Evolutionary conservation across 2,329 filamentous ascomycete species (phyloP).

Genomic region (Calonectria fujianensis): DNA sequence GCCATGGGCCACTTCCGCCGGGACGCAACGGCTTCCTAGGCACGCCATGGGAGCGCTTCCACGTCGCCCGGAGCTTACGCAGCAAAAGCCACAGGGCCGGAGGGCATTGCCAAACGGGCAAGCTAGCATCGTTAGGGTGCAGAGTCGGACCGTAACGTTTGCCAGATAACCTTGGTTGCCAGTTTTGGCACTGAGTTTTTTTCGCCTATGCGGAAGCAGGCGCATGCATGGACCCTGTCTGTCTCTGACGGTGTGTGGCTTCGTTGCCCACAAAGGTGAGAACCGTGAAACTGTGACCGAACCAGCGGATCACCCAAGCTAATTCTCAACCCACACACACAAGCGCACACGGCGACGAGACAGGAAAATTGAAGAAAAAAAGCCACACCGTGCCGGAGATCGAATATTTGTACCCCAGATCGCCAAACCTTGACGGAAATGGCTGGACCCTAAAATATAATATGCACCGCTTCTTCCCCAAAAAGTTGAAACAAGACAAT

Average conservation of each 20-base stretch:
- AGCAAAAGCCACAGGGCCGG: not conserved
- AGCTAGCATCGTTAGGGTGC: not conserved
- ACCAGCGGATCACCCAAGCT: not conserved
- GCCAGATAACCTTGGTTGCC: not conserved
- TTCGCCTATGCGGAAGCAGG: not conserved
- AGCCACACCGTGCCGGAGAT: not conserved
- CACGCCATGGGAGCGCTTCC: not conserved
- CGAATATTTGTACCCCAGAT: not conserved
- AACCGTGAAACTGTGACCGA: not conserved
- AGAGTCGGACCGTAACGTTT: not conserved
- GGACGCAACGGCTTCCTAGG: not conserved
- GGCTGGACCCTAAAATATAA: not conserved
- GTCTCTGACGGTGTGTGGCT: not conserved
- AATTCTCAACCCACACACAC: not conserved
- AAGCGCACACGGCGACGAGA: not conserved
- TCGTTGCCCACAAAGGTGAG: not conserved
- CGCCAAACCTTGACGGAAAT: not conserved
- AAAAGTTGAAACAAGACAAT: slow-evolving; percentile 8
- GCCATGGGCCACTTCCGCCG: not conserved
- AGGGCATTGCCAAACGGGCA: not conserved
- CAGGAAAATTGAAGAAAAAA: not conserved
- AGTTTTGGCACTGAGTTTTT: not conserved
- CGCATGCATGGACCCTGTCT: not conserved
- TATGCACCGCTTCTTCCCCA: not conserved
- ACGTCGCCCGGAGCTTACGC: not conserved